These are phyloP conservation scores for Phytopythium montanum DNA, from an alignment of 352 stramenopile genomes.

Conservation along the genomic window DNA sequence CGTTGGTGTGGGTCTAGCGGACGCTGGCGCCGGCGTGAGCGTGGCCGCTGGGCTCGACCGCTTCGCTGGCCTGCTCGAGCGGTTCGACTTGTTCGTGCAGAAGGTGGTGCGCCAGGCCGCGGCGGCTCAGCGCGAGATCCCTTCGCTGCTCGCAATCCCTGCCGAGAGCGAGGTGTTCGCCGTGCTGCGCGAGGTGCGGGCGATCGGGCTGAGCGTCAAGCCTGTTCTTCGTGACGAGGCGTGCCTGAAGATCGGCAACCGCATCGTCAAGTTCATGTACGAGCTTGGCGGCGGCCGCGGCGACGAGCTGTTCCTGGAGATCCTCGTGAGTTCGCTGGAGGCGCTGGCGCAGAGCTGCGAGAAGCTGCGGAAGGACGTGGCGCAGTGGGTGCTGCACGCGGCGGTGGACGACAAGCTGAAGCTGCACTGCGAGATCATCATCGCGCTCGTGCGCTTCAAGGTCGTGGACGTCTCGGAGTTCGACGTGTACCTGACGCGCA, in stretches of 20 bases:
- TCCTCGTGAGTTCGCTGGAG: conserved; percentile 93
- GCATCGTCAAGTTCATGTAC: conserved; percentile 98
- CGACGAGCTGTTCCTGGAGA: conserved; percentile 94
- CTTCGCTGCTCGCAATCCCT: conserved; percentile 63
- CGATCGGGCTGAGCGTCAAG: conserved; percentile 72
- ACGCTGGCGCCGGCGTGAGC: conserved; percentile 49
- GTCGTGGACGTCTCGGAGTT: conserved; percentile 92
- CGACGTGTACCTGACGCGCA: conserved; percentile 93
- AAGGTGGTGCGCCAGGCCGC: conserved; percentile 78
- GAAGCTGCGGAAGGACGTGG: conserved; percentile 93
- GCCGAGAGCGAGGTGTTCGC: conserved; percentile 83
- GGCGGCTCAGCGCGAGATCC: conserved; percentile 69
- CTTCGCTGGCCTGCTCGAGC: conserved; percentile 81
- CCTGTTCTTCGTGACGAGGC: conserved; percentile 84
- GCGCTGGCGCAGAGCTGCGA: conserved; percentile 90
- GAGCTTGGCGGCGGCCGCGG: conserved; percentile 85
- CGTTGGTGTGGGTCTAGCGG: conserved; percentile 2
- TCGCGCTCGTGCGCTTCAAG: conserved; percentile 94
- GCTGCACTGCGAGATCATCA: conserved; percentile 94
- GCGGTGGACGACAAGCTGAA: conserved; percentile 94
- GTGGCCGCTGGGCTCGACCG: conserved; percentile 73
- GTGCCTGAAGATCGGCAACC: conserved; percentile 94
- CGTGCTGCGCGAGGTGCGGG: conserved; percentile 73
- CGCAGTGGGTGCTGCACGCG: conserved; percentile 92
- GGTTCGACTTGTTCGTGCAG: conserved; percentile 87